phyloP scores from a whole-genome alignment of 495 filamentous ascomycete species.

The Cryomyces minteri region DNA sequence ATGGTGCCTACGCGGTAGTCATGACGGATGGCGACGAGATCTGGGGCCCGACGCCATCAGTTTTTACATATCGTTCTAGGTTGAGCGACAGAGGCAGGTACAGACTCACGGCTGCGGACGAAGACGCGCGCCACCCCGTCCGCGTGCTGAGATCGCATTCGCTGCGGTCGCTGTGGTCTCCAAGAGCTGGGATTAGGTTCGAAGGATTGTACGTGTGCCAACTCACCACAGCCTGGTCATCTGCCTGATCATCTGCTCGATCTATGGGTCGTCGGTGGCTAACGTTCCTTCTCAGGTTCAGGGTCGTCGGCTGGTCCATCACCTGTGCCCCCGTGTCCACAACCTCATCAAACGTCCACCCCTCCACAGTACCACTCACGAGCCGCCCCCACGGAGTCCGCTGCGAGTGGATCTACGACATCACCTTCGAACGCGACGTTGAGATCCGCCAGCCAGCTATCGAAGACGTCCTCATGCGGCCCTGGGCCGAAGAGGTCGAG shows the following conservation, averaged over 20 bases:
- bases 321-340: too few relatives aligned
- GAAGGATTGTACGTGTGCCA: conserved; percentile 20
- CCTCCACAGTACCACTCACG: too few relatives aligned
- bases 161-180: conserved; percentile 15
- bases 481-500: conserved; percentile 16
- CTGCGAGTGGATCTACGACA: conserved; percentile 6
- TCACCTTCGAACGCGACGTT: conserved; percentile 10
- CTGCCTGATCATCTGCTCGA: too few relatives aligned
- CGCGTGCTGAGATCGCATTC: conserved; percentile 17
- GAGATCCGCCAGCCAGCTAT: conserved; percentile 10
- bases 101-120: conserved; percentile 13
- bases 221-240: neutral
- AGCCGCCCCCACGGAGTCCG: too few relatives aligned
- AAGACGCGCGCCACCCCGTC: conserved; percentile 11
- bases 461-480: conserved; percentile 12
- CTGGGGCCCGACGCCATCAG: conserved; percentile 1
- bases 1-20: conserved; percentile 19
- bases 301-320: too few relatives aligned
- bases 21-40: conserved; percentile 16
- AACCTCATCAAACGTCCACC: too few relatives aligned
- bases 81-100: conserved; percentile 15
- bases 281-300: too few relatives aligned
- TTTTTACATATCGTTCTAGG: conserved; percentile 14
- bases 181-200: conserved; percentile 20
- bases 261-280: too few relatives aligned